Base-by-base conservation (phyloP, 495 filamentous ascomycete genomes). In the Penicillium canariense region DNA sequence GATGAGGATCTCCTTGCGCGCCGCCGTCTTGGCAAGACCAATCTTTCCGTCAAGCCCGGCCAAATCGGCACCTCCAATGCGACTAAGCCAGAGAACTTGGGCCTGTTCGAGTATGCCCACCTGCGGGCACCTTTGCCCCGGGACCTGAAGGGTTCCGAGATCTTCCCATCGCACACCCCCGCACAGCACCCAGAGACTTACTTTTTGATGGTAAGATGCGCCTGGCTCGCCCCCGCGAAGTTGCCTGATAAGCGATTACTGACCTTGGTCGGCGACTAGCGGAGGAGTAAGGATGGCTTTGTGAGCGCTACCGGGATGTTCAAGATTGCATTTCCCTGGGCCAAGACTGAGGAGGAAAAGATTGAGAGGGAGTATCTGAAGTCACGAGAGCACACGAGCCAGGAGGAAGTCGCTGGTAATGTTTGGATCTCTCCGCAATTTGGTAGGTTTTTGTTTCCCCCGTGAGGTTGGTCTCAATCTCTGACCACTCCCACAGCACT, bases 291-390 rank as follows among this genome's bases (percentile, higher is more conserved):
- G 67, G 94, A 98, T 74, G 95, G 95, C 34, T 97, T 79, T 66
- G 84, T 98, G 34, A 96, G 91, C 62, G 91, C 94, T 5, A 97
- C 94, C 48, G 94, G 95, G 67, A 97, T 98, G 95, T 98, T 97
- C 80, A 98, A 97, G 75, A 95, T 95, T 51, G 90, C 93, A 5
- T 98, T 97, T 69, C 94, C 94, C 3, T 97, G 91, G 80, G 91
- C 94, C 12, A 86, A 87, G 53, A 72, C 81, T 27, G 82, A 84
- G 6, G 95, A 98, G 66, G 94, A 98, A 71, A 84, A 87, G 56
- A 76, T 75, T 7, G 94, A 98, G 78, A 87, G 92, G 56, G 88
- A 86, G 57, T 93, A 90, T 60, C 80, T 97, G 64, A 96, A 94
- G 70, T 61, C 71, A 8, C 83, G 93, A 18, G 71, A 81, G 27